phyloP scores from a whole-genome alignment of 768 basidiomycete species.

The Auriscalpium microsporum region DNA sequence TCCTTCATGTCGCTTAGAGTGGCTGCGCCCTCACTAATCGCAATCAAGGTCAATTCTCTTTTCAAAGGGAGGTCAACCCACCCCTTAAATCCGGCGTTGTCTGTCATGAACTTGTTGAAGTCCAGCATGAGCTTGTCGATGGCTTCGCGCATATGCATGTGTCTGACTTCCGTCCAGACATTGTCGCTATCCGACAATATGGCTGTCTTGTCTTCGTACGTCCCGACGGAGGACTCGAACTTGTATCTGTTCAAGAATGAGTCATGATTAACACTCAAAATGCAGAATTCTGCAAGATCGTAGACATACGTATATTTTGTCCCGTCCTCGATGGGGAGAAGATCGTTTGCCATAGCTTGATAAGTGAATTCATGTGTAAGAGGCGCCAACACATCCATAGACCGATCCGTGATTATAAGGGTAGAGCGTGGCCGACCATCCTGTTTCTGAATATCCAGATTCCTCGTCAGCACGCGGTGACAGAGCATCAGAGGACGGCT shows the following conservation, averaged over 20 bases:
- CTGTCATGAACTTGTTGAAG: conserved; percentile 89
- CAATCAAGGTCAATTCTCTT: conserved; percentile 1
- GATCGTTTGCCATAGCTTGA: conserved; percentile 96
- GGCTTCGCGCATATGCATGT: conserved; percentile 98
- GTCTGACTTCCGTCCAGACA: conserved; percentile 88
- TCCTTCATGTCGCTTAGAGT: conserved; percentile 98
- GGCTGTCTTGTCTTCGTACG: conserved; percentile 83
- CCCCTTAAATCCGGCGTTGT: conserved; percentile 94
- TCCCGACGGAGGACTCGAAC: conserved; percentile 82
- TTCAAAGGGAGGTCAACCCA: conserved; percentile 24
- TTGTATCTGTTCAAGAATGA: conserved; percentile 58
- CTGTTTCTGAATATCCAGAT: conserved; percentile 17
- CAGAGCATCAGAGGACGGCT: background rate
- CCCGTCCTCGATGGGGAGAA: conserved; percentile 84
- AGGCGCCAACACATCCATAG: conserved; percentile 89
- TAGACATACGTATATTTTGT: conserved; percentile 71
- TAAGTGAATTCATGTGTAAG: conserved; percentile 97
- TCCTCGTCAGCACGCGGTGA: conserved; percentile 18
- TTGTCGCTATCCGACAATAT: conserved; percentile 79
- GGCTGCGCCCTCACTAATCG: conserved; percentile 62
- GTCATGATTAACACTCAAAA: background rate
- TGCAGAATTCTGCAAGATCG: background rate
- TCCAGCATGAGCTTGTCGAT: conserved; percentile 95
- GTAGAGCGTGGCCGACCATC: conserved; percentile 60
- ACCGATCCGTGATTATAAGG: conserved; percentile 89